A percentile compares a stretch with the other conserved stretches of the same genome.
Evolutionary conservation across 1,284 basidiomycete species (phyloP).

Genomic region (Kwoniella shivajii): DNA sequence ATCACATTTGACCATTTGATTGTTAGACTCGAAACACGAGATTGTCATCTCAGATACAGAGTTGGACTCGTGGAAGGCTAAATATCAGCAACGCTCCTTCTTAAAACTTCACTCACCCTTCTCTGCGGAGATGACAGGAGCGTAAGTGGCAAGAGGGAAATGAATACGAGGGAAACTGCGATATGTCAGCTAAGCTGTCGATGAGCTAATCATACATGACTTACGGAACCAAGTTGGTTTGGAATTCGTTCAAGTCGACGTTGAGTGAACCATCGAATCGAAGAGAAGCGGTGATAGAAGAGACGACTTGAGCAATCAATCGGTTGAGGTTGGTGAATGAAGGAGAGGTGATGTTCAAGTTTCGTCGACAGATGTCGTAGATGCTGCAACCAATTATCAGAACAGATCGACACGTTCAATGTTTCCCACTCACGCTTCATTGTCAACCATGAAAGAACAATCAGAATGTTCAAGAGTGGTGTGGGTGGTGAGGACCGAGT

Average conservation of each 20-base stretch:
- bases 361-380: slow-evolving; percentile 99
- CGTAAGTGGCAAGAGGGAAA: slow-evolving; percentile 95
- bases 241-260: slow-evolving; percentile 98
- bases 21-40: slow-evolving; percentile 95
- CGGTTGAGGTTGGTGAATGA: slow-evolving; percentile 95
- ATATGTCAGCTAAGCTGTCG: background rate
- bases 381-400: slow-evolving; percentile 59
- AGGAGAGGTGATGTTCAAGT: slow-evolving; percentile 81
- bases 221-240: slow-evolving; percentile 94
- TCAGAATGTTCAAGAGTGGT: slow-evolving; percentile 99
- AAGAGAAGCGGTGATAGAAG: slow-evolving; percentile 94
- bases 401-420: slow-evolving; percentile 30
- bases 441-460: slow-evolving; percentile 99
- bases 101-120: slow-evolving; percentile 43
- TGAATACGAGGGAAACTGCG: slow-evolving; percentile 92
- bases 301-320: slow-evolving; percentile 96
- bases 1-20: slow-evolving; percentile 99
- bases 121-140: slow-evolving; percentile 83
- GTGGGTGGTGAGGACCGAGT: slow-evolving; percentile 97
- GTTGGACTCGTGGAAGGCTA: slow-evolving; percentile 90
- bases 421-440: slow-evolving; percentile 66
- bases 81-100: slow-evolving; percentile 56
- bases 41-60: slow-evolving; percentile 98
- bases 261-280: slow-evolving; percentile 98
- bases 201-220: slow-evolving; percentile 42